Conservation (phyloP, 75 land plant species). For the Isoetes taiwanensis region DNA sequence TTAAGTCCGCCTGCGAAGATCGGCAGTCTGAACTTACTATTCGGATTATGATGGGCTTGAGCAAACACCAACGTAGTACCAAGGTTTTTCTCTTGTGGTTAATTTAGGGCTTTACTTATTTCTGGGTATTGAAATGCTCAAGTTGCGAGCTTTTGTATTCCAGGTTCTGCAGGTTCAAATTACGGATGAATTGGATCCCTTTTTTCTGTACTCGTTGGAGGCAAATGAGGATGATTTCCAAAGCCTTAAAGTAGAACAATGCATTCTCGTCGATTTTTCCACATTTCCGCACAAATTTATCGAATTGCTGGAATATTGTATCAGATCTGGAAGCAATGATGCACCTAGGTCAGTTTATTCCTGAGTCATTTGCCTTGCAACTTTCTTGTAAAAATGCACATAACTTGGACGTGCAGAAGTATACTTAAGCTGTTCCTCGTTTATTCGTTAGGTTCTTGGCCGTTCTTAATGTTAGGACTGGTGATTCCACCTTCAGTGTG, state of each 20-base stretch:
- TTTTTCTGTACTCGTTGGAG: slow-evolving; percentile 31
- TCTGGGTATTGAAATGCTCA: background rate
- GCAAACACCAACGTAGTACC: slow-evolving; percentile 25
- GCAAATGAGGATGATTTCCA: slow-evolving; percentile 32
- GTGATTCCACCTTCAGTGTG: slow-evolving; percentile 28
- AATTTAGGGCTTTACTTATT: background rate
- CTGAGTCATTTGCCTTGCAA: no score
- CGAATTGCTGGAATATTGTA: slow-evolving; percentile 31
- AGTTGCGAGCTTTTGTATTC: background rate
- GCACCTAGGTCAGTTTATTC: slow-evolving; percentile 17
- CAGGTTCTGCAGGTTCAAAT: slow-evolving; percentile 33
- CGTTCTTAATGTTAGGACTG: slow-evolving; percentile 22
- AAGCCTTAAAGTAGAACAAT: slow-evolving; percentile 33
- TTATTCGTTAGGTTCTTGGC: slow-evolving; percentile 20
- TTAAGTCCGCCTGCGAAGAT: no score
- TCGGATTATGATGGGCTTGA: slow-evolving; percentile 26
- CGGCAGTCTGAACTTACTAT: slow-evolving; percentile 27
- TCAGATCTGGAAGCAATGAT: slow-evolving; percentile 18
- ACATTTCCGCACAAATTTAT: slow-evolving; percentile 37
- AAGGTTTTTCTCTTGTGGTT: slow-evolving; percentile 18
- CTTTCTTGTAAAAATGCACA: no score
- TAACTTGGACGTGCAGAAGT: no score
- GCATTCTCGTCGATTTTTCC: slow-evolving; percentile 34
- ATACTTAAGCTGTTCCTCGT: background rate
- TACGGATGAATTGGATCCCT: slow-evolving; percentile 29